Base-by-base conservation (phyloP, 768 basidiomycete genomes). In the Suillus paluster region DNA sequence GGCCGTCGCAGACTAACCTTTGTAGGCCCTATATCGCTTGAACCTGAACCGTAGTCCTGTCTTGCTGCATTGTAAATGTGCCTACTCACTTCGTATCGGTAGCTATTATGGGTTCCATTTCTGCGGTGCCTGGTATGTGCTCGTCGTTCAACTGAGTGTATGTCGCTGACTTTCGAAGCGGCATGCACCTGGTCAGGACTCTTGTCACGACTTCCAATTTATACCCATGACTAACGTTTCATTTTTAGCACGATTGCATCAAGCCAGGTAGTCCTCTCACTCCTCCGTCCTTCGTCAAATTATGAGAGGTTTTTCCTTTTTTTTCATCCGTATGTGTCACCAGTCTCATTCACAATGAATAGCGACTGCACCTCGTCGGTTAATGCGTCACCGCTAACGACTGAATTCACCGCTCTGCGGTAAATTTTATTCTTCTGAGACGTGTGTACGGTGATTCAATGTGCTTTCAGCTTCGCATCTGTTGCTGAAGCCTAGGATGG, bases 161-260 rank as follows among this genome's bases (percentile, higher is more conserved):
- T 25, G 36, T 25, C 17, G 23, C 54, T 55, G 23, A 55, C 36
- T 25, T 14, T 19, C 5, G 3, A 23, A 55, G 54, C 36, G 36
- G 54, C 17, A 12, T 55, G 54, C 54, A 19, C 39, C 10, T 55
- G 54, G 54, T 55, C 23, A 55, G 54, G 36, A 55, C 11, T 19
- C 36, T 39, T 19, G 23, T 25, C 12, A 19, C 1, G 23, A 39
- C 23, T 55, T 38, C 3, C 23, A 5, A 8, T 39, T 25, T 5
- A 10, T 25, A 19, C 23, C 11, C 17, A 27, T 12, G 17, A 39
- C 54, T 17, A 5, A 55, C 17, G 7, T 34, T 34, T 21, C n/a
- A 14, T 39, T 19, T 39, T 15, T 11, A 55, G 54, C 38, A 55
- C 54, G 3, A 25, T 55, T 25, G 36, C 54, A 25, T 55, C 54